Base-by-base conservation (phyloP, 2,329 filamentous ascomycete genomes). In the Tolypocladium nubicola region DNA sequence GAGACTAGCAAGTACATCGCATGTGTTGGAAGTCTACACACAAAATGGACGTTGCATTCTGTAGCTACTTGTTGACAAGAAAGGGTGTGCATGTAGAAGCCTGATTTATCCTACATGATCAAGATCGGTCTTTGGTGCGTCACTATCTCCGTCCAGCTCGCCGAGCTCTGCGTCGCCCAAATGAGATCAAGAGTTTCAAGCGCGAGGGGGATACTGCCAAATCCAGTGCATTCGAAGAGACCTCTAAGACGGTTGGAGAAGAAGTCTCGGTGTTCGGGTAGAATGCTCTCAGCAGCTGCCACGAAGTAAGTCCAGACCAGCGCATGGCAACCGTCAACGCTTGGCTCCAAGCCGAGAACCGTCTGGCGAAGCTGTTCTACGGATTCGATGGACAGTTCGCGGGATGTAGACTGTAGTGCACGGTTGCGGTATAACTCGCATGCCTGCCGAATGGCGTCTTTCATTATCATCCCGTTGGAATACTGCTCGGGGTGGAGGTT, bases 291-390 rank as follows among this genome's bases (percentile, higher is more conserved):
- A 0, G 72, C 72, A 0, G 71, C 72, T 1, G 71, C 73, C 1
- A 75, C 66, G 37, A 75, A 75, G 55, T 68, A 75, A 0, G 70
- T 64, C 73, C 73, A 76, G 0, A 75, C 72, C 0, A 76, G 67
- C 1, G 71, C 68, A 45, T 75, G 73, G 0, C 67, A 65, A 2
- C 73, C 72, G 4, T 66, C 66, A 0, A 64, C 66, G 1, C 64
- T 56, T 0, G 65, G 59, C 6, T 66, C 62, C 6, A 75, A 56
- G 7, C 59, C 59, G 1, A 60, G 38, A 0, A 74, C 65, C 3
- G 70, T 66, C 14, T 63, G 57, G 1, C 67, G 68, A 0, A 75
- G 59, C 23, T 64, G 61, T 23, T 73, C 70, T 0, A 75, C 60
- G 2, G 66, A 43, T 8, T 67, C 62, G 1, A 64, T 62, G 0